Conservation (phyloP, 176 grass and related monocot genomes). For the Tillandsia leiboldiana region DNA sequence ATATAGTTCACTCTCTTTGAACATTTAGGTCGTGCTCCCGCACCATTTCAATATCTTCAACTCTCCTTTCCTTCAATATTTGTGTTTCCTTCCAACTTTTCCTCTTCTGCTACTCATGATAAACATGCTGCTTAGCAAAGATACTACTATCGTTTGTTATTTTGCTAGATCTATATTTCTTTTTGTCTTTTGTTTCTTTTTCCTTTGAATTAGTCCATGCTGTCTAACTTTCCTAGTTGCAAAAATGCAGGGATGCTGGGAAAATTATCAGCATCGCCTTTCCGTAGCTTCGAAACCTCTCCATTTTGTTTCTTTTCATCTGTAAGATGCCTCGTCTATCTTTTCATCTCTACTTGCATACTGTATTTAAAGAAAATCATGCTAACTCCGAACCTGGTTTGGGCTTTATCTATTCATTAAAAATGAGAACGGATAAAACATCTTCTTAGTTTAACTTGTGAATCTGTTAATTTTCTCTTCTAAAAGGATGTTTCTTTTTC, state of each 20-base stretch:
- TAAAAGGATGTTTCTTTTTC: no score
- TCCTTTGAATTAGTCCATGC: neutral
- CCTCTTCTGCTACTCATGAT: neutral
- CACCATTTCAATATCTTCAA: no score
- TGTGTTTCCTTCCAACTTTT: neutral
- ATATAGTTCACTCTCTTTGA: no score
- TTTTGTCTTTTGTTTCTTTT: neutral
- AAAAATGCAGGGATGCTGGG: slow-evolving; percentile 4
- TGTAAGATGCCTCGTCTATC: slow-evolving; percentile 30
- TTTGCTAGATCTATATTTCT: neutral
- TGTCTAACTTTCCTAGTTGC: neutral
- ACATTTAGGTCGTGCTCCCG: no score
- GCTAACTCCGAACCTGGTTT: neutral
- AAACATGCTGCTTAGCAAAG: neutral
- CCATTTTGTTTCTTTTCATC: slow-evolving; percentile 18
- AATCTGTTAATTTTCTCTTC: no score
- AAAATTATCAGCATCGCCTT: slow-evolving; percentile 18
- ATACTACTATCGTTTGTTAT: neutral
- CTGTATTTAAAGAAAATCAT: neutral
- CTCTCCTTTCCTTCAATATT: neutral
- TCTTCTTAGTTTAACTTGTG: no score
- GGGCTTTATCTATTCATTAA: no score
- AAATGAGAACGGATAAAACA: no score
- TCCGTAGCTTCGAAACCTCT: slow-evolving; percentile 25
- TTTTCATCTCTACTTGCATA: neutral